phyloP scores from a whole-genome alignment of 495 filamentous ascomycete species.

The Zalerion maritima region DNA sequence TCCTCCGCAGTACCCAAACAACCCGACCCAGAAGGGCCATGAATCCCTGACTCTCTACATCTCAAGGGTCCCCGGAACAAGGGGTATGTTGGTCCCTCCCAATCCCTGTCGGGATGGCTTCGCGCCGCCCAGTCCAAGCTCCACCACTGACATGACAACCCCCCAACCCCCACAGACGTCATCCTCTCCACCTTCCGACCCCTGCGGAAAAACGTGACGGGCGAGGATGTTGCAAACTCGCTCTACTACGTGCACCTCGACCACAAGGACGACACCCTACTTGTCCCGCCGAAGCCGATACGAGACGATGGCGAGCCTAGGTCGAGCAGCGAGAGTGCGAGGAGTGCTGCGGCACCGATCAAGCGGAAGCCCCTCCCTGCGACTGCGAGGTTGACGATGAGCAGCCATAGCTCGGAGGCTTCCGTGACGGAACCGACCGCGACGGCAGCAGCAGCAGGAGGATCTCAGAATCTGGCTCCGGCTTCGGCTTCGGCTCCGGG shows the following conservation, averaged over 20 bases:
- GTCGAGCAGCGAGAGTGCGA: conserved; percentile 30
- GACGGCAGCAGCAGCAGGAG: conserved; percentile 1
- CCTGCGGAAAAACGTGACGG: conserved; percentile 70
- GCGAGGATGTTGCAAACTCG: conserved; percentile 70
- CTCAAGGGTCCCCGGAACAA: conserved; percentile 77
- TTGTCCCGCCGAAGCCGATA: conserved; percentile 31
- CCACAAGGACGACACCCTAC: conserved; percentile 37
- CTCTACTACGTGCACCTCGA: conserved; percentile 86
- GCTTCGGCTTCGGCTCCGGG: not conserved
- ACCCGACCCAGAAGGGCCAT: conserved; percentile 47
- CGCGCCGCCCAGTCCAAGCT: not conserved
- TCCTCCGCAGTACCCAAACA: conserved; percentile 68
- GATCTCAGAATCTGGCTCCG: not conserved
- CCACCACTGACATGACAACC: too few species aligned
- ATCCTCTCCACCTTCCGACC: conserved; percentile 90
- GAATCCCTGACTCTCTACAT: conserved; percentile 75
- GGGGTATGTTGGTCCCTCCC: conserved; percentile 41
- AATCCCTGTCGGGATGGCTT: conserved; percentile 5
- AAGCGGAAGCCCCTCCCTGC: conserved; percentile 29
- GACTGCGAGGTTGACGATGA: conserved; percentile 7
- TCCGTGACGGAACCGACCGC: too few species aligned
- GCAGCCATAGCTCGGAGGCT: conserved; percentile 2
- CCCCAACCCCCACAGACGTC: conserved; percentile 46
- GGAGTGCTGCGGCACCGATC: conserved; percentile 18
- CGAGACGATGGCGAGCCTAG: conserved; percentile 27